Conservation (phyloP, 2,329 filamentous ascomycete genomes). For the Pseudogymnoascus sp. region DNA sequence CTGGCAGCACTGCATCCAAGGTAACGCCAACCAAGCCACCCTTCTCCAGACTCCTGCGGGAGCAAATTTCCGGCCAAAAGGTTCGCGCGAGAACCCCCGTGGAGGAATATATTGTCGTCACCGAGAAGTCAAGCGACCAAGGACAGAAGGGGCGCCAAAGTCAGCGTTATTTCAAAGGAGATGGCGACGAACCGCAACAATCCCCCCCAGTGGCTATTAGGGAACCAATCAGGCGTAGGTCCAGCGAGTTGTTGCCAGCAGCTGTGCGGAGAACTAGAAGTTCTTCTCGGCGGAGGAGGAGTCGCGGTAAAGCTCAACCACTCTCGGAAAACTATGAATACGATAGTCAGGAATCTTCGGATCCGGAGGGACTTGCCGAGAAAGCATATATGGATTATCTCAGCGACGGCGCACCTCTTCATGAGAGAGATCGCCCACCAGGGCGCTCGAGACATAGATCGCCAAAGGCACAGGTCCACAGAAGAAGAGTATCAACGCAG, state of each 20-base stretch:
- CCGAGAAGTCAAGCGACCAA: neutral
- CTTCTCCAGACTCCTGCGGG: neutral
- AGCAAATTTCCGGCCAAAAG: neutral
- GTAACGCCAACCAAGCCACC: neutral
- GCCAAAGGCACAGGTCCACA: neutral
- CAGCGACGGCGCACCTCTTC: neutral
- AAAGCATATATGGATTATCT: slow-evolving; percentile 1
- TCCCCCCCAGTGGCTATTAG: neutral
- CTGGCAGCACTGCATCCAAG: slow-evolving; percentile 1
- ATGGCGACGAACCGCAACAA: neutral
- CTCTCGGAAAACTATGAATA: neutral
- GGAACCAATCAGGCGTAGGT: neutral
- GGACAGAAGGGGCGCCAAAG: neutral
- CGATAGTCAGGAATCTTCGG: neutral
- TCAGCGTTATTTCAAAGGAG: neutral
- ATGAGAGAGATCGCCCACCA: neutral
- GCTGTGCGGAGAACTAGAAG: neutral
- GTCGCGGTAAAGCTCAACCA: neutral
- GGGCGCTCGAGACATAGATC: neutral
- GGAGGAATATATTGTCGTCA: neutral
- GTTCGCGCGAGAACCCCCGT: neutral
- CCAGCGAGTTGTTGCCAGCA: slow-evolving; percentile 1
- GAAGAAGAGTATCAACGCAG: neutral
- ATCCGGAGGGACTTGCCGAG: neutral
- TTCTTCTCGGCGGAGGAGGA: neutral